A percentile compares a stretch with the other conserved stretches of the same genome.
Conservation (phyloP, 129 eudicot species). For the Chrysanthemum seticuspe region DNA sequence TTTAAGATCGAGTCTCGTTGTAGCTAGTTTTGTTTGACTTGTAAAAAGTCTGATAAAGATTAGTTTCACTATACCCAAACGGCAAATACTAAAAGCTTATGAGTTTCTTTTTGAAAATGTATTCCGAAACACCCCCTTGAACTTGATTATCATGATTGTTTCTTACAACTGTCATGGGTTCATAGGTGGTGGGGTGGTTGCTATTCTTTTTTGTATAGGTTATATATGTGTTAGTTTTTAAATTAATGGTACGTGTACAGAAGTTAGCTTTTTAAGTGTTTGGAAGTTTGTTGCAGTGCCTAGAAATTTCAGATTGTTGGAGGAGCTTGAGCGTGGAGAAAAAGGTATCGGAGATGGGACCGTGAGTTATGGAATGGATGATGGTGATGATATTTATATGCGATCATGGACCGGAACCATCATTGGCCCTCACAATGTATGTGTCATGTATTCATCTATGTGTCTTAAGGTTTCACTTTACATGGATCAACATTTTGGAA, state of each 20-base stretch:
- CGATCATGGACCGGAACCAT: slow-evolving; percentile 94
- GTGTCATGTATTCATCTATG: neutral
- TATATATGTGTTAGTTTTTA: no score
- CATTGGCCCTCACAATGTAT: slow-evolving; percentile 82
- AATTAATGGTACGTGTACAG: neutral
- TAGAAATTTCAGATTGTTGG: slow-evolving; percentile 81
- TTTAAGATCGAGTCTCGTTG: no score
- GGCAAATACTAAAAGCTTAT: no score
- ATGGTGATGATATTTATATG: slow-evolving; percentile 85
- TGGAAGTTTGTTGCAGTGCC: slow-evolving; percentile 57
- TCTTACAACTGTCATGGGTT: no score
- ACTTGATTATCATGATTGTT: no score
- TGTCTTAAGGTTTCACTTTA: neutral
- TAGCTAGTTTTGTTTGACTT: no score
- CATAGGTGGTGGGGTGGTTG: no score
- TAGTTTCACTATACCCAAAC: no score
- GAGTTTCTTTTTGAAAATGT: no score
- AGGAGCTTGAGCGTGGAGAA: slow-evolving; percentile 94
- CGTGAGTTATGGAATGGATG: slow-evolving; percentile 91
- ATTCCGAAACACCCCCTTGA: no score
- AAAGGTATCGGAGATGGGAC: slow-evolving; percentile 92
- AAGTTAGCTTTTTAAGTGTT: slow-evolving; percentile 6
- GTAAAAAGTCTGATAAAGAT: no score
- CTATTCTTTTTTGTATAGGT: no score
- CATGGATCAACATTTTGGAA: neutral